Percentiles rank a stretch among this genome's conserved stretches.
Evolutionary conservation across 257 asterid genomes (phyloP).

Genomic region (Cruciata laevipes): DNA sequence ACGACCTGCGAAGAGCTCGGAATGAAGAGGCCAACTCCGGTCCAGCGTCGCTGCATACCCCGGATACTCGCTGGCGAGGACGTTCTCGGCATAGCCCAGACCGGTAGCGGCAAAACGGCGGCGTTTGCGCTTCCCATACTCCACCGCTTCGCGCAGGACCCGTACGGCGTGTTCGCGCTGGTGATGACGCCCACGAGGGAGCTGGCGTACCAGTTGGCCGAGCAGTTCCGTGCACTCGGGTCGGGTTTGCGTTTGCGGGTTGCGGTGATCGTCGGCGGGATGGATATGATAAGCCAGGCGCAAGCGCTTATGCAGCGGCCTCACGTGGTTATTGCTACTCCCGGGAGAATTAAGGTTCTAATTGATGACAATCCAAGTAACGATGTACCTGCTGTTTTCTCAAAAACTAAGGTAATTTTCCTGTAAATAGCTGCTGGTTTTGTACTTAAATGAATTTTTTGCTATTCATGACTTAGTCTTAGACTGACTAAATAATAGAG

Average conservation of each 20-base stretch:
- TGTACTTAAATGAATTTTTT: neutral
- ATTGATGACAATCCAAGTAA: conserved; percentile 69
- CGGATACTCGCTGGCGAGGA: conserved; percentile 74
- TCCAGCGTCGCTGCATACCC: conserved; percentile 90
- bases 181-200: conserved; percentile 93
- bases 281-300: conserved; percentile 77
- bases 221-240: conserved; percentile 88
- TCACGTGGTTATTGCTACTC: conserved; percentile 86
- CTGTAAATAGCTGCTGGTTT: too few relatives aligned
- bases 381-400: conserved; percentile 62
- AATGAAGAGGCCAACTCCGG: conserved; percentile 84
- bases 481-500: neutral
- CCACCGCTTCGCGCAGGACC: conserved; percentile 60
- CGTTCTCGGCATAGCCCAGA: conserved; percentile 85
- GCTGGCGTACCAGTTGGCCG: conserved; percentile 85
- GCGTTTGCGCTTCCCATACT: conserved; percentile 92
- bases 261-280: conserved; percentile 81
- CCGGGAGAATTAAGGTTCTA: conserved; percentile 90
- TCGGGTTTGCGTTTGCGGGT: conserved; percentile 68
- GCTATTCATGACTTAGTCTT: neutral
- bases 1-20: conserved; percentile 79
- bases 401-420: conserved; percentile 59
- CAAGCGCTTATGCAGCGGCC: conserved; percentile 66
- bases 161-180: conserved; percentile 78
- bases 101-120: conserved; percentile 93